phyloP scores from a whole-genome alignment of 2,329 filamentous ascomycete genomes.

The Xylaria sp. region DNA sequence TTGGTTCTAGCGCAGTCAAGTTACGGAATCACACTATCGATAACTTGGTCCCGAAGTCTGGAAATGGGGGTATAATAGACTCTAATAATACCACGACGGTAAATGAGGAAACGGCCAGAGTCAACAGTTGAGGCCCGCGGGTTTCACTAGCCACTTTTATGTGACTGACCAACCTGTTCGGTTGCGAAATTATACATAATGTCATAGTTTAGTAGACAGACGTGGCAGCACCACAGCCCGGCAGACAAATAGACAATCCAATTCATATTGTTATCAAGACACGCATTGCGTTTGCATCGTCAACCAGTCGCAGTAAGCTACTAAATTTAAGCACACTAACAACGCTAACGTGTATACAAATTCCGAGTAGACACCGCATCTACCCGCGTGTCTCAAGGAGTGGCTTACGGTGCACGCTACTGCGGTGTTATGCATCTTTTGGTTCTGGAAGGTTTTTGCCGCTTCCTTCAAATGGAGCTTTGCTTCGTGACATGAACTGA shows the following conservation, averaged over 20 bases:
- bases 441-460: constrained; percentile 27
- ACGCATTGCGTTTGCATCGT: background rate
- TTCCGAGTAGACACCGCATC: background rate
- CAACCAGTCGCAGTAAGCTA: background rate
- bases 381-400: background rate
- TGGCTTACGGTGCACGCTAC: constrained; percentile 14
- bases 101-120: background rate
- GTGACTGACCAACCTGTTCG: background rate
- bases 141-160: background rate
- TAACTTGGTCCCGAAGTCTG: background rate
- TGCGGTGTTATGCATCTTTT: constrained; percentile 11
- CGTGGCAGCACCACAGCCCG: background rate
- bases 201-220: background rate
- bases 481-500: constrained; percentile 4
- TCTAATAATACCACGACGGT: constrained; percentile 2
- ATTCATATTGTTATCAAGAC: background rate
- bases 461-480: constrained; percentile 18
- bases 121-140: background rate
- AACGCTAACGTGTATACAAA: background rate
- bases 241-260: background rate
- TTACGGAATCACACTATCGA: background rate
- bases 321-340: constrained; percentile 18
- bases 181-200: too few species aligned
- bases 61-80: background rate
- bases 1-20: background rate